Base-by-base conservation (phyloP, 148 eudicot genomes). In the Nepenthes gracilis region DNA sequence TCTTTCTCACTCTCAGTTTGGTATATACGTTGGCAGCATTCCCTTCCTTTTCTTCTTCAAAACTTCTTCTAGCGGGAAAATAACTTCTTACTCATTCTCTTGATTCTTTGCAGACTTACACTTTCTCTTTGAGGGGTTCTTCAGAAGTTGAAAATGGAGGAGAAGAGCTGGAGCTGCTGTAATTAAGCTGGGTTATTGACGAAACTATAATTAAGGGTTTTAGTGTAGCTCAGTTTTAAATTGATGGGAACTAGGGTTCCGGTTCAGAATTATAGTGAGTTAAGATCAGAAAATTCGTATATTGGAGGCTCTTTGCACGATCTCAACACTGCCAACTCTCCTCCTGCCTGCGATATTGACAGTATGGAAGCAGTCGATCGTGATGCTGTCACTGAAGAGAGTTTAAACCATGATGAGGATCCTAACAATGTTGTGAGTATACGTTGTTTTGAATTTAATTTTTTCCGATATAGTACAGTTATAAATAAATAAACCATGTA, bases 211-310 rank as follows among this genome's bases (percentile, higher is more conserved):
- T 40, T 4, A 4, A 3, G 8, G 4, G 45, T 40, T 40, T 40
- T 3, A 15, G 34, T 14, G 66, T 58, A 13, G 36, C 3, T 56
- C 32, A 1, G 38, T 57, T 33, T 50, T 2, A 37, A 11, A 15
- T 54, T 45, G 47, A 78, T 82, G 85, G 85, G 78, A 62, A 64
- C 71, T 75, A 83, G 83, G 81, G 85, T 85, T 79, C 84, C 84
- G 60, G 76, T 77, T 66, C 75, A 83, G 61, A 72, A 74, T 62
- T 83, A 67, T 54, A 34, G 71, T 64, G 64, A 69, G 70, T 40
- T 83, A 67, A 70, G 87, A 59, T 70, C 88, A 55, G 76, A 68
- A 7, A 79, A 79, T 73, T 75, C 90, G 5, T 90, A 76, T 67
- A 73, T 88, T 34, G 80, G 65, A 5, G 64, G 61, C 68, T 77